Conservation (phyloP, 176 grass and related monocot species). For the Zea mays region Zm-B73-REFERENCE-NAM-5.0 NC_050103.1:163483501-163484000, state of each 20-base stretch:
- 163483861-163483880: conserved; percentile 12
- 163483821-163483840: background rate
- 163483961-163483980: too few species aligned
- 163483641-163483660: conserved; percentile 26
- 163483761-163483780: background rate
- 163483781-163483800: background rate
- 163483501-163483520: background rate
- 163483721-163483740: background rate
- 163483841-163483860: conserved; percentile 13
- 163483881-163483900: background rate
- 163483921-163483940: background rate
- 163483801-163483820: background rate
- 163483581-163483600: conserved; percentile 55
- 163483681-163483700: background rate
- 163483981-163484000: too few species aligned
- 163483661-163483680: conserved; percentile 54
- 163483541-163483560: conserved; percentile 28
- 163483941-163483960: too few species aligned
- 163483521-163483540: background rate
- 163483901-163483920: background rate
- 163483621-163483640: background rate
- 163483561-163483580: conserved; percentile 52
- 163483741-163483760: background rate
- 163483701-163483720: background rate
- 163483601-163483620: conserved; percentile 31